Base-by-base conservation (phyloP, 352 stramenopile species). In the Globisporangium carolinianum region DNA sequence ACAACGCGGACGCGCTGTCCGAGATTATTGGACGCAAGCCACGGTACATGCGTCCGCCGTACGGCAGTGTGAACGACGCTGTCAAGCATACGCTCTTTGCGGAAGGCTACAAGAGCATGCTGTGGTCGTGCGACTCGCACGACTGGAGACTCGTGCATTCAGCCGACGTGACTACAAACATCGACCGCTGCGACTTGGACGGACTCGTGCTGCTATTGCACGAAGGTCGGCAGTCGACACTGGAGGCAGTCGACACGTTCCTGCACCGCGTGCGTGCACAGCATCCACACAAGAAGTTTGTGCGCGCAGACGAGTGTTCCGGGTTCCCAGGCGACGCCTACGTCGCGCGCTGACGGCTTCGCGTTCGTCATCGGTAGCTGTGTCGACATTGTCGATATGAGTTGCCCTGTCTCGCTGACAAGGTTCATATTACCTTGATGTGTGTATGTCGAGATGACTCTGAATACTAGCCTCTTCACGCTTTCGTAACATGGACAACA, bases 41-140 rank as follows among this genome's bases (percentile, higher is more conserved):
- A 17, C 54, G 54, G 37, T 59, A 59, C 54, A 59, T 59, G 54
- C 54, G 54, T 3, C 54, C 43, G 32, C 54, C 54, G 24, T 59
- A 59, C 37, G 54, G 54, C 7, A 24, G 8, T 11, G 41, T 17
- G 6, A 59, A n/a, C 37, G 9, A 17, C 35, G 17, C 47, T 3
- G 43, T 53, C 14, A n/a, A 53, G 1, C 41, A 37, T 7, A 24
- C 10, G 14, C 37, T 59, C 43, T 47, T 46, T 5, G 32, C 14
- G 6, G 43, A 52, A 12, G 35, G 9, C n/a, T 59, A 59, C 54
- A 59, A 59, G 54, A 59, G 43, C 43, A 53, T 53, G 54, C 36
- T 53, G 17, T 59, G 54, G 54, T 53, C 45, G 38, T 59, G 54
- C 15, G 54, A 59, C 47, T 59, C 54, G 45, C 43, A 51, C 32